A percentile compares a stretch with the other conserved stretches of the same genome.
These are phyloP conservation scores for Eragrostis nindensis DNA, from an alignment of 176 grass and related monocot genomes.

Conservation along the genomic window DNA sequence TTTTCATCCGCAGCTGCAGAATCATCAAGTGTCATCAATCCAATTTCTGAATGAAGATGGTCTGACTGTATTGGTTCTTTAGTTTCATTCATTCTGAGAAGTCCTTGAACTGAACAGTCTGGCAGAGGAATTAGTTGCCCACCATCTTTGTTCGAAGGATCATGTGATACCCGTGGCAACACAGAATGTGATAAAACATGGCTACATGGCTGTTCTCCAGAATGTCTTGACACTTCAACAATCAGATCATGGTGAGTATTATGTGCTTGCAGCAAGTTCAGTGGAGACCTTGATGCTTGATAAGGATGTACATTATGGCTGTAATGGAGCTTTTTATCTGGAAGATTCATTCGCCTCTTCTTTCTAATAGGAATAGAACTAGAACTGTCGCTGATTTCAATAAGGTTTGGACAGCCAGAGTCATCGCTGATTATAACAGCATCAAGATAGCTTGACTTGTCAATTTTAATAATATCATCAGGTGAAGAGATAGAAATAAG, in stretches of 20 bases:
- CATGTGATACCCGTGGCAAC: not conserved
- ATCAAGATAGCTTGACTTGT: conserved; percentile 6
- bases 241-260: conserved; percentile 3
- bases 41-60: conserved; percentile 21
- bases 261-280: not conserved
- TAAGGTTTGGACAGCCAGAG: not conserved
- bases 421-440: conserved; percentile 24
- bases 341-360: conserved; percentile 7
- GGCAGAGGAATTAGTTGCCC: not conserved
- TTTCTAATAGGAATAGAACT: conserved; percentile 19
- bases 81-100: not conserved
- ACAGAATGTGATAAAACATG: not conserved
- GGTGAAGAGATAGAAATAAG: not conserved
- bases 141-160: conserved; percentile 6
- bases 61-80: not conserved
- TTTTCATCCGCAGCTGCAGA: not conserved
- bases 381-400: conserved; percentile 31
- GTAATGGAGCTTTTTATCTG: conserved; percentile 11
- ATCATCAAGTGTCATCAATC: conserved; percentile 2
- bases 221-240: not conserved
- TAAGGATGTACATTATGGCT: not conserved
- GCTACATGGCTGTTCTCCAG: not conserved
- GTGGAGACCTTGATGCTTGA: conserved; percentile 1
- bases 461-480: conserved; percentile 6
- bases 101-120: not conserved